These are phyloP conservation scores for maize (Zea mays) DNA, from an alignment of 176 grass and related monocot species.

Conservation along the genomic window DNA sequence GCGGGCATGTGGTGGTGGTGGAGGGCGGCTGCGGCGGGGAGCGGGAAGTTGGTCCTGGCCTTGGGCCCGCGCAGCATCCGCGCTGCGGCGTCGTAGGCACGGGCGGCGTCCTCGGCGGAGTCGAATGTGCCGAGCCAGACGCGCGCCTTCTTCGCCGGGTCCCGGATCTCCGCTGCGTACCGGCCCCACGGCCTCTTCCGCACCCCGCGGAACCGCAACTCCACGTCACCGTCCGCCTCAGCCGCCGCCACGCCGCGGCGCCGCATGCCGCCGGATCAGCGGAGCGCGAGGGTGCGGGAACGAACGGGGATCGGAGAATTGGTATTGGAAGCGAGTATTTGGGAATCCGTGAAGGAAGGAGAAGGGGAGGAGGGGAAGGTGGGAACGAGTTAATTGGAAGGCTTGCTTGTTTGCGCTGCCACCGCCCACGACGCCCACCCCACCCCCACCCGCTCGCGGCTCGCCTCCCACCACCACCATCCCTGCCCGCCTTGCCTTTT, in stretches of 20 bases:
- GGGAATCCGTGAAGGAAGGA: neutral
- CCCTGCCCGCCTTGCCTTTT: conserved; percentile 1
- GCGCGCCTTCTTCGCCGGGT: conserved; percentile 65
- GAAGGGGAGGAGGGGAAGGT: neutral
- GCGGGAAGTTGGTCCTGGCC: conserved; percentile 76
- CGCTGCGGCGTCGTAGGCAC: conserved; percentile 68
- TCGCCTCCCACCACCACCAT: conserved; percentile 19
- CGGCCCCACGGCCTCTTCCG: conserved; percentile 77
- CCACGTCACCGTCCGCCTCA: conserved; percentile 5
- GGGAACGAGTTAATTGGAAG: conserved; percentile 30
- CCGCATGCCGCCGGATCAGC: conserved; percentile 28
- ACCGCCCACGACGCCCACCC: conserved; percentile 29
- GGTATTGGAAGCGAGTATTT: neutral
- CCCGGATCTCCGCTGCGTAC: conserved; percentile 79
- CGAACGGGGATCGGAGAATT: neutral
- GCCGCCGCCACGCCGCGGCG: conserved; percentile 22
- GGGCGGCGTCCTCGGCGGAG: conserved; percentile 70
- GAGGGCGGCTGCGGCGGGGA: neutral
- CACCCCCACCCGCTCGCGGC: neutral
- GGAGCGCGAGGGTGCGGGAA: neutral
- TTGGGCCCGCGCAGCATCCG: conserved; percentile 60
- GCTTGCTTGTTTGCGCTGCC: conserved; percentile 45
- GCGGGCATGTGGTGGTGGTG: neutral
- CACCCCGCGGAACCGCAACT: conserved; percentile 67
- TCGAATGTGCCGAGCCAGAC: conserved; percentile 81